Percentiles rank a stretch among this genome's conserved stretches.
Evolutionary conservation across 129 eudicot genomes (phyloP).

Genomic region (Lonicera japonica): DNA sequence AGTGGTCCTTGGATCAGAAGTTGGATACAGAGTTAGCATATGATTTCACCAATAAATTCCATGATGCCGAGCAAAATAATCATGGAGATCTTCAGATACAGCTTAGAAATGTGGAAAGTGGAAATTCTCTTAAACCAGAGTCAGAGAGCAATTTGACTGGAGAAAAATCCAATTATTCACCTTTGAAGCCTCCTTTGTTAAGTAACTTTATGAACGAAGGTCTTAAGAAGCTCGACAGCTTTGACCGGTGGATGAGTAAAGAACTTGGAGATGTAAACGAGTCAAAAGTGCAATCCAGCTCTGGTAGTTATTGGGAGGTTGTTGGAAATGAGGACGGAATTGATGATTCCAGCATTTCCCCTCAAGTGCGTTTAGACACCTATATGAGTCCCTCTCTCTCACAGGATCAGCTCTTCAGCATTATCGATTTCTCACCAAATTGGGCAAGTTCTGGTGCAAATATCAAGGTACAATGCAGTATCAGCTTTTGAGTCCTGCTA

Average conservation of each 20-base stretch:
- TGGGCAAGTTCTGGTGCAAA: conserved; percentile 63
- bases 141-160: too few species aligned
- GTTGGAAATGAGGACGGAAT: conserved; percentile 65
- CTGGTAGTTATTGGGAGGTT: conserved; percentile 77
- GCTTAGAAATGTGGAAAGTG: conserved; percentile 27
- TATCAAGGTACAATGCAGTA: conserved; percentile 52
- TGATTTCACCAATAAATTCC: conserved; percentile 33
- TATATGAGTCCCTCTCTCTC: conserved; percentile 78
- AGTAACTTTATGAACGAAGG: conserved; percentile 65
- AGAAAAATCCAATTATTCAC: conserved; percentile 7
- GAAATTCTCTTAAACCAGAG: conserved; percentile 25
- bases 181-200: conserved; percentile 52
- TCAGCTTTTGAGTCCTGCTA: conserved; percentile 3
- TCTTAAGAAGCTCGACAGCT: conserved; percentile 90
- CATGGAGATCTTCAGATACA: conserved; percentile 25
- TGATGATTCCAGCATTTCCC: conserved; percentile 52
- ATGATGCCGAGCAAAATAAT: conserved; percentile 29
- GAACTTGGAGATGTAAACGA: conserved; percentile 94
- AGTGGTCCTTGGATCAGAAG: conserved; percentile 31
- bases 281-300: conserved; percentile 56
- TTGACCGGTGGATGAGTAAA: conserved; percentile 90
- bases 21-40: conserved; percentile 31
- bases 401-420: conserved; percentile 89
- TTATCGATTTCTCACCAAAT: conserved; percentile 81
- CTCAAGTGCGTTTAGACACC: conserved; percentile 50